phyloP scores from a whole-genome alignment of 2,329 filamentous ascomycete species.

The Aspergillus sp. region DNA sequence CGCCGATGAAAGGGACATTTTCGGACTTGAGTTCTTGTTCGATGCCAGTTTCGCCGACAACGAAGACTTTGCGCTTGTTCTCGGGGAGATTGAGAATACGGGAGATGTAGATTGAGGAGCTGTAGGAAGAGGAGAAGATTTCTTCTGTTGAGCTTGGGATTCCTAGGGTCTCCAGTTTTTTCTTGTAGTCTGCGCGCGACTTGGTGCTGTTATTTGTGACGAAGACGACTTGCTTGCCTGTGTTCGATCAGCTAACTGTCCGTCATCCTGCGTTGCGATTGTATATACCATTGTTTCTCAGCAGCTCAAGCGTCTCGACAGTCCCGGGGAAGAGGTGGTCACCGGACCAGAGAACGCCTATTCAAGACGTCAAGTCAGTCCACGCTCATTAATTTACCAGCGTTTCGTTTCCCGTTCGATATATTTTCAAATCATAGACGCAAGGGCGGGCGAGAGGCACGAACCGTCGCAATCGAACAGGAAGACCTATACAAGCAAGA shows the following conservation, averaged over 20 bases:
- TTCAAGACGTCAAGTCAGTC: constrained; percentile 23
- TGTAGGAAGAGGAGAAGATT: constrained; percentile 94
- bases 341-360: constrained; percentile 94
- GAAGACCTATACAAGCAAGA: constrained; percentile 58
- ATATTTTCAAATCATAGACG: constrained; percentile 5
- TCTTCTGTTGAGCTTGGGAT: constrained; percentile 79
- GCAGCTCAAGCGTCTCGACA: constrained; percentile 74
- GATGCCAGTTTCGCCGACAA: constrained; percentile 84
- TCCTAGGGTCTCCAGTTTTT: constrained; percentile 75
- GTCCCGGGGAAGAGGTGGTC: constrained; percentile 81
- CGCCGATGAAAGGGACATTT: constrained; percentile 72
- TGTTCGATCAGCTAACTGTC: background rate
- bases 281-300: constrained; percentile 66
- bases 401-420: constrained; percentile 9
- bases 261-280: background rate
- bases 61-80: constrained; percentile 86
- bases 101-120: constrained; percentile 88
- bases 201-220: constrained; percentile 99
- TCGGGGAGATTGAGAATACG: constrained; percentile 75
- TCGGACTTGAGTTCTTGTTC: constrained; percentile 81
- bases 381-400: constrained; percentile 8
- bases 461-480: constrained; percentile 95
- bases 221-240: constrained; percentile 88
- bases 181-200: constrained; percentile 82
- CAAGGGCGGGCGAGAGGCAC: constrained; percentile 13